phyloP scores from a whole-genome alignment of 164 flowering plant genomes.

The Cinnamomum chago region DNA sequence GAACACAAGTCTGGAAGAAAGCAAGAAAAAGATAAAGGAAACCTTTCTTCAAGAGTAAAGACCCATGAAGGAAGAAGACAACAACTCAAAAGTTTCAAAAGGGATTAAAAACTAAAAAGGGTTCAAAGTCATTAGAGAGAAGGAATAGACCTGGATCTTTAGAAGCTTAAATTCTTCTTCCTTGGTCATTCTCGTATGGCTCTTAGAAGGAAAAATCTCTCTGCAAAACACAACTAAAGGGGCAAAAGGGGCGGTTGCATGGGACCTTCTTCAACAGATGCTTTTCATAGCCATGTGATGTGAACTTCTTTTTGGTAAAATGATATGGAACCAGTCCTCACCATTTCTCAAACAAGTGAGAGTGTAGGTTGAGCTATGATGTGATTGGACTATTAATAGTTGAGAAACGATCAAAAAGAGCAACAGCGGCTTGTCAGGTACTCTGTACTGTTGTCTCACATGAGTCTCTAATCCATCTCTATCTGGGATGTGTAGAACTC shows the following conservation, averaged over 20 bases:
- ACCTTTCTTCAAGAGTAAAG: neutral
- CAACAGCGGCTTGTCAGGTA: conserved; percentile 48
- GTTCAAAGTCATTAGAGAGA: conserved; percentile 8
- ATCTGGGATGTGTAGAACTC: neutral
- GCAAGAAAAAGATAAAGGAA: neutral
- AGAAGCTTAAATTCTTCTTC: conserved; percentile 80
- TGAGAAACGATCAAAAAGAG: conserved; percentile 17
- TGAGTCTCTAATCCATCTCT: neutral
- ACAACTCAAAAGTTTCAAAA: neutral
- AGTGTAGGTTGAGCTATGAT: conserved; percentile 27
- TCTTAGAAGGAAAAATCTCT: conserved; percentile 9
- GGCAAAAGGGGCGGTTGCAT: conserved; percentile 18
- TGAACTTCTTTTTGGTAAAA: neutral
- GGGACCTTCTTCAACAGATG: conserved; percentile 12
- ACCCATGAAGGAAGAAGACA: conserved; percentile 1
- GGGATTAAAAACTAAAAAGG: too few relatives aligned
- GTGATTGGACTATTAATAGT: conserved; percentile 52
- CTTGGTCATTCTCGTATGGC: conserved; percentile 54
- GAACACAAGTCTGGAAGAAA: conserved; percentile 47
- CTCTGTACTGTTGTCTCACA: conserved; percentile 15
- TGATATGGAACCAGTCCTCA: neutral
- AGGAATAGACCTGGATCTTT: conserved; percentile 62
- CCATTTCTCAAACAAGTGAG: neutral
- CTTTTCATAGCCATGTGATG: conserved; percentile 15
- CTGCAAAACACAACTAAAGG: conserved; percentile 12